A percentile compares a stretch with the other conserved stretches of the same genome.
These are phyloP conservation scores for Quercus dentata DNA, from an alignment of 306 rosid genomes.

Conservation along the genomic window DNA sequence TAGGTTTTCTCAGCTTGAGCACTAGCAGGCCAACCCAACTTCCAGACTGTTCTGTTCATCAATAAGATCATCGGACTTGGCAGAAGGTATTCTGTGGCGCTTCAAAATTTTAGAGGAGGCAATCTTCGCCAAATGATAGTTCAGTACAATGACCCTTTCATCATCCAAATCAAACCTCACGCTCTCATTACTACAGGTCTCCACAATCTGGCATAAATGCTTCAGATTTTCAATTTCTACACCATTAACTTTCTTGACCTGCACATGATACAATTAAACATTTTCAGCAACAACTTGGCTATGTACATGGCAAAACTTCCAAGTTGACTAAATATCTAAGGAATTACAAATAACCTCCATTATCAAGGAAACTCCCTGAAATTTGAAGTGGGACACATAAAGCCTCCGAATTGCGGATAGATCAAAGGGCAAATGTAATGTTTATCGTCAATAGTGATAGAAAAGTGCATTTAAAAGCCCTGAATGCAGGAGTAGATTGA, in stretches of 20 bases:
- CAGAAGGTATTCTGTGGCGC: constrained; percentile 79
- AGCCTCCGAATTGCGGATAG: no score
- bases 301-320: neutral
- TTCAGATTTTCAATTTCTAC: constrained; percentile 62
- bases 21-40: constrained; percentile 8
- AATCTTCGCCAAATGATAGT: constrained; percentile 51
- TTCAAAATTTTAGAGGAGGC: constrained; percentile 69
- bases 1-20: constrained; percentile 5
- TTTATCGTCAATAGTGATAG: no score
- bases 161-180: constrained; percentile 87
- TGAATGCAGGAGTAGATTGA: no score
- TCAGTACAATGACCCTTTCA: constrained; percentile 74
- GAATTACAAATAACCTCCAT: no score
- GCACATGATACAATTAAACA: constrained; percentile 18
- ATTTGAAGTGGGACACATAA: no score
- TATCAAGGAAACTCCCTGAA: no score
- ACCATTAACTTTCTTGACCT: constrained; percentile 84
- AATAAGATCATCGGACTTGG: constrained; percentile 60
- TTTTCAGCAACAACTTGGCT: constrained; percentile 6
- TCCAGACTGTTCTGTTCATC: constrained; percentile 24
- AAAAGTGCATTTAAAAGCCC: no score
- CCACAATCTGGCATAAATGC: constrained; percentile 75
- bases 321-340: neutral
- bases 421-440: no score
- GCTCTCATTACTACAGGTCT: constrained; percentile 47